These are phyloP conservation scores for Chlorella sp. DNA, from an alignment of 139 green algal genomes.

Conservation along the genomic window DNA sequence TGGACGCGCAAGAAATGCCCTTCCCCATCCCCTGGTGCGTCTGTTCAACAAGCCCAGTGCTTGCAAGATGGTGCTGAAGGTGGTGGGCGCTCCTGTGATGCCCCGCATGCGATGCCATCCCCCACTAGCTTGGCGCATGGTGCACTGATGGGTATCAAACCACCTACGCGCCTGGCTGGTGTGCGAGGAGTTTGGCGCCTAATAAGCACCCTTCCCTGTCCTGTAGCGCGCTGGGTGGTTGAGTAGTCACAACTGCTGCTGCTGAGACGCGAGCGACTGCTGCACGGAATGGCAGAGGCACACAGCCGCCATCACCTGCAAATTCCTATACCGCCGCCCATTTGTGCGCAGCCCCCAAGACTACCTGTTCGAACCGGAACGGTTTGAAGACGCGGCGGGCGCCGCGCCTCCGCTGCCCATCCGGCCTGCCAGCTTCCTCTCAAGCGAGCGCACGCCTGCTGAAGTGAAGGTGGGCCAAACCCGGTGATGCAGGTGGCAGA, in stretches of 20 bases:
- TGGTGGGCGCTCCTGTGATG: conserved; percentile 1
- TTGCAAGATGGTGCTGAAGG: too few species aligned
- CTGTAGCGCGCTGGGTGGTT: too few species aligned
- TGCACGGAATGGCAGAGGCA: too few species aligned
- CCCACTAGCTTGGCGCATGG: not conserved
- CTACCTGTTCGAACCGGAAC: conserved; percentile 19
- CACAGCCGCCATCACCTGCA: not conserved
- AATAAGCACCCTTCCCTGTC: not conserved
- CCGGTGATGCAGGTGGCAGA: not conserved
- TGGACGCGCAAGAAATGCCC: conserved; percentile 19
- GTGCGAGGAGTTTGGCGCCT: not conserved
- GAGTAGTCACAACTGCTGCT: too few species aligned
- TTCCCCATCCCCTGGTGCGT: conserved; percentile 47
- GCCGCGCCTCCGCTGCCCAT: not conserved
- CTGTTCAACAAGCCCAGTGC: too few species aligned
- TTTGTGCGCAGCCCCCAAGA: conserved; percentile 16
- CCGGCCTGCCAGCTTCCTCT: conserved; percentile 11
- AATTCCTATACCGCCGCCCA: too few species aligned
- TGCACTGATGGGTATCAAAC: not conserved
- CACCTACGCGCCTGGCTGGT: not conserved
- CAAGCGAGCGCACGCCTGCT: not conserved
- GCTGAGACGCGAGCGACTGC: too few species aligned
- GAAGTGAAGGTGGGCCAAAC: not conserved
- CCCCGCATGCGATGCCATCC: not conserved
- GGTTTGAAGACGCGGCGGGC: not conserved